Percentiles rank a stretch among this genome's conserved stretches.
Evolutionary conservation across 768 basidiomycete genomes (phyloP).

Genomic region (Pisolithus tinctorius): DNA sequence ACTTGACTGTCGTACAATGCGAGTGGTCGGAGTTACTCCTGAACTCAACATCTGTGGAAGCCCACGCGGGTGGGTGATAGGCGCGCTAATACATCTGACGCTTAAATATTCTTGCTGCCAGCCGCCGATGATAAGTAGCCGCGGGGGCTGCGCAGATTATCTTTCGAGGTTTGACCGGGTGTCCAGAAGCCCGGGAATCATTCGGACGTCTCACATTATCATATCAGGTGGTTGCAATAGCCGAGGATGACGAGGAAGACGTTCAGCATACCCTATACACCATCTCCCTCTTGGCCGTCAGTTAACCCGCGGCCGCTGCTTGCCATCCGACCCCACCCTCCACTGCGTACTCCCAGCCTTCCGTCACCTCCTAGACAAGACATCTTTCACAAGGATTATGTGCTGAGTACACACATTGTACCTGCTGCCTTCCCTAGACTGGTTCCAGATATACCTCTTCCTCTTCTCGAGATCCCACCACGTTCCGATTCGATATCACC

Average conservation of each 20-base stretch:
- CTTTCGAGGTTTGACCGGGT: too few relatives aligned
- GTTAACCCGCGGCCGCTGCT: slow-evolving; percentile 18
- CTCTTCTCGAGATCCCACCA: slow-evolving; percentile 14
- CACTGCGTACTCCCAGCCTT: slow-evolving; percentile 9
- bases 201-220: too few relatives aligned
- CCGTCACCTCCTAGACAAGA: slow-evolving; percentile 14
- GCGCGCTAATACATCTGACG: too few relatives aligned
- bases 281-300: slow-evolving; percentile 12
- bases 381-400: slow-evolving; percentile 17
- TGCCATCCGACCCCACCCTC: slow-evolving; percentile 10
- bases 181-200: too few relatives aligned
- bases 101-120: too few relatives aligned
- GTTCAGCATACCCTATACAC: slow-evolving; percentile 13
- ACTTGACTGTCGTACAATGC: neutral
- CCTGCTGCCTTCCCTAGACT: slow-evolving; percentile 24
- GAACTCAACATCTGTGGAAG: too few relatives aligned
- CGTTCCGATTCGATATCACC: neutral
- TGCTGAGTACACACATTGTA: slow-evolving; percentile 23
- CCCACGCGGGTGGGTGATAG: too few relatives aligned
- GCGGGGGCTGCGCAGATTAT: too few relatives aligned
- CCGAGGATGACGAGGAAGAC: neutral
- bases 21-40: too few relatives aligned
- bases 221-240: neutral
- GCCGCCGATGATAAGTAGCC: too few relatives aligned
- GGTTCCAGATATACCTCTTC: slow-evolving; percentile 17